Percentiles rank a stretch among this genome's conserved stretches.
phyloP scores from a whole-genome alignment of 768 basidiomycete species.

The Galerina marginata region DNA sequence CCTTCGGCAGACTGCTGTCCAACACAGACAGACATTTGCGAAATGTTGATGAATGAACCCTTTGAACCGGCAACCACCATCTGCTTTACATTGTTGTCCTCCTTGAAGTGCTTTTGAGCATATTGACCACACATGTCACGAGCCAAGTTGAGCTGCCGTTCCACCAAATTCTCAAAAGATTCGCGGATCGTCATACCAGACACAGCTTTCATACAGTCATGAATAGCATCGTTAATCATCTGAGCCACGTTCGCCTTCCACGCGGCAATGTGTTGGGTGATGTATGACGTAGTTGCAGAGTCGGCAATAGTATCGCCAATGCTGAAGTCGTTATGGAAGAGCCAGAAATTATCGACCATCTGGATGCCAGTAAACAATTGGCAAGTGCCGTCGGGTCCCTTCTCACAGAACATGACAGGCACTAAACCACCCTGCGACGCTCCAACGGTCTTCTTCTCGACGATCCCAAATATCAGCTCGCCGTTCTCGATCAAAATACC shows the following conservation, averaged over 20 bases:
- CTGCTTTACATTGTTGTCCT: constrained; percentile 99
- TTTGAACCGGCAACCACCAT: constrained; percentile 99
- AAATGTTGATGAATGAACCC: constrained; percentile 99
- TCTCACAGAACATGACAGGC: constrained; percentile 96
- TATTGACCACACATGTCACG: constrained; percentile 95
- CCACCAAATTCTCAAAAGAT: constrained; percentile 93
- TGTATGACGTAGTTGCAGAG: constrained; percentile 82
- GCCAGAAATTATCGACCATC: constrained; percentile 96
- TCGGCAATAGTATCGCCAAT: constrained; percentile 99
- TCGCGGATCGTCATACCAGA: constrained; percentile 99
- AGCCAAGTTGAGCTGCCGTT: constrained; percentile 90
- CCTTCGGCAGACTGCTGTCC: constrained; percentile 99
- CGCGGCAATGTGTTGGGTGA: constrained; percentile 80
- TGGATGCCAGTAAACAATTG: constrained; percentile 93
- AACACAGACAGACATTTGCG: constrained; percentile 99
- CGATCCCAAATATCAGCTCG: constrained; percentile 91
- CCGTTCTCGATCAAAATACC: constrained; percentile 98
- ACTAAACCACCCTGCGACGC: constrained; percentile 93
- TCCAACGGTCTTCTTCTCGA: constrained; percentile 99
- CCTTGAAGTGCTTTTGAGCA: constrained; percentile 97
- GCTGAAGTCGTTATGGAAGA: constrained; percentile 98
- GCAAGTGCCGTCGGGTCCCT: constrained; percentile 90
- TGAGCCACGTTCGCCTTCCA: constrained; percentile 81
- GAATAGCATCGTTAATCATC: constrained; percentile 82
- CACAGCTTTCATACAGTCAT: constrained; percentile 85